Evolutionary conservation across 192 early-diverging fungal genomes (phyloP).

Genomic region (Entomortierella beljakovae): DNA sequence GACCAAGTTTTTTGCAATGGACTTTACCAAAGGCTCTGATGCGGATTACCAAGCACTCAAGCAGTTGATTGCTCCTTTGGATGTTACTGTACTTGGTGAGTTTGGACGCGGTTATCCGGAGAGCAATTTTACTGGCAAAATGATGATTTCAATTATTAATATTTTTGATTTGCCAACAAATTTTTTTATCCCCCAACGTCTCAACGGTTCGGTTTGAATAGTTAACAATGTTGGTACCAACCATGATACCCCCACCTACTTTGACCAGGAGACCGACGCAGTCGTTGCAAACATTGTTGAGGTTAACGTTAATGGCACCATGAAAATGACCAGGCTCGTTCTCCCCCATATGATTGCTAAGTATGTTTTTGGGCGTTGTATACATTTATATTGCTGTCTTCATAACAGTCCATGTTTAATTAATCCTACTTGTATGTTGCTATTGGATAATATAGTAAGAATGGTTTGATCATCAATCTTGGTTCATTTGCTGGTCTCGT

Average conservation of each 20-base stretch:
- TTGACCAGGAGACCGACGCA: constrained; percentile 78
- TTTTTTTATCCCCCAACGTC: background rate
- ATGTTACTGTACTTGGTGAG: constrained; percentile 70
- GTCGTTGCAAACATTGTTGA: constrained; percentile 80
- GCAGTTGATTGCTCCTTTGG: constrained; percentile 63
- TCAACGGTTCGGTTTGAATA: constrained; percentile 53
- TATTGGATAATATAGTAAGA: constrained; percentile 56
- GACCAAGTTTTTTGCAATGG: constrained; percentile 77
- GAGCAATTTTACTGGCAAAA: constrained; percentile 28
- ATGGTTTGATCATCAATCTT: constrained; percentile 91
- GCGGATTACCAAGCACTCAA: constrained; percentile 78
- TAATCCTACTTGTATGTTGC: constrained; percentile 3
- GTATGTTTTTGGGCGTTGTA: too few species aligned
- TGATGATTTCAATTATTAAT: background rate
- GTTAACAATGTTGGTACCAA: constrained; percentile 96
- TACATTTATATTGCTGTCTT: too few species aligned
- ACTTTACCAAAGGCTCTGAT: constrained; percentile 75
- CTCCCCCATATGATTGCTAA: constrained; percentile 82
- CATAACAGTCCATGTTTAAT: background rate
- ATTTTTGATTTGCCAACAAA: background rate
- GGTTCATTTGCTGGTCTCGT: constrained; percentile 91
- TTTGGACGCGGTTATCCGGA: constrained; percentile 4
- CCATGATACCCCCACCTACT: constrained; percentile 91
- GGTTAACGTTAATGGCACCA: constrained; percentile 87
- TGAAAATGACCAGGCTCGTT: constrained; percentile 84